phyloP scores from a whole-genome alignment of 345 rosid genomes.

The Brassica nigra region DNA sequence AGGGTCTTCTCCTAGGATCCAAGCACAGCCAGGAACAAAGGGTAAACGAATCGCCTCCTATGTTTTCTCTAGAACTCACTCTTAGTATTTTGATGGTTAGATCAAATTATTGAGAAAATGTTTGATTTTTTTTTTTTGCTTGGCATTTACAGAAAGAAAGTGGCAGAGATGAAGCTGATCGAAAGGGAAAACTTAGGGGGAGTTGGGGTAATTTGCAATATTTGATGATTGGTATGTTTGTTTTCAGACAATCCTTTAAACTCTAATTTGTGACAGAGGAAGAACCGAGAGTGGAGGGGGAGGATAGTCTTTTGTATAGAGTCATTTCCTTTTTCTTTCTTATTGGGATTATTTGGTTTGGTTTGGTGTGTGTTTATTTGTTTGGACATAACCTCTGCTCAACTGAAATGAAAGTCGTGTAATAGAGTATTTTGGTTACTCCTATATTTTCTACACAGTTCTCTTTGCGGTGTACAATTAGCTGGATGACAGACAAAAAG shows the following conservation, averaged over 20 bases:
- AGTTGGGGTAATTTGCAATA: neutral
- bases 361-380: slow-evolving; percentile 28
- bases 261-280: slow-evolving; percentile 24
- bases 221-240: slow-evolving; percentile 26
- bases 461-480: neutral
- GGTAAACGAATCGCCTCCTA: slow-evolving; percentile 44
- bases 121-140: too few relatives aligned
- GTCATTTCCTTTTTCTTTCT: slow-evolving; percentile 4
- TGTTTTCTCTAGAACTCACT: neutral
- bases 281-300: slow-evolving; percentile 21
- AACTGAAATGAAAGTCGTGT: slow-evolving; percentile 23
- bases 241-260: slow-evolving; percentile 30
- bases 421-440: slow-evolving; percentile 3
- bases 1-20: slow-evolving; percentile 71
- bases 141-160: slow-evolving; percentile 65
- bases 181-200: neutral
- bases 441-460: neutral
- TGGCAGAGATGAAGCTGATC: slow-evolving; percentile 63
- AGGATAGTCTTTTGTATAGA: slow-evolving; percentile 31
- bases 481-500: neutral
- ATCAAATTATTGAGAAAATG: neutral
- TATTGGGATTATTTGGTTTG: slow-evolving; percentile 16
- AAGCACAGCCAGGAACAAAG: slow-evolving; percentile 63
- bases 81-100: neutral
- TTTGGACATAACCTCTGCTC: slow-evolving; percentile 31